Evolutionary conservation across 208 protist species (phyloP), one percentile per base, ranked within the genome.

Genomic region (Leptomonas seymouri): DNA sequence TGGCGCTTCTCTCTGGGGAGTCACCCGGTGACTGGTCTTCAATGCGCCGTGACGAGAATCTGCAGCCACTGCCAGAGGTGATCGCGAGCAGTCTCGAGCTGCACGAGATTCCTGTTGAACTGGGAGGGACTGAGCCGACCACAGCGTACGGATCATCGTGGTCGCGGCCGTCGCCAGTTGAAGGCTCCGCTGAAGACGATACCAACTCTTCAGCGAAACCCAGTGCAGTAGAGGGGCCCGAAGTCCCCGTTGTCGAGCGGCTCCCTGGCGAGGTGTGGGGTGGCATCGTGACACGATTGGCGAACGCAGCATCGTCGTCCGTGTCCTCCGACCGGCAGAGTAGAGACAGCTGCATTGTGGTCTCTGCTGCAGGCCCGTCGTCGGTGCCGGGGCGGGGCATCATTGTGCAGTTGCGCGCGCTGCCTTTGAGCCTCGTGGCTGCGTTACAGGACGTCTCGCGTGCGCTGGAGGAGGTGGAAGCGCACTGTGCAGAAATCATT

Each of bases 101-200:
- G 5, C 88, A 90, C 70, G 76, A 89, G 61, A 81, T 93, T 41
- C 85, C 87, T 11, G 53, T 63, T 3, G 57, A 79, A 1, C 59
- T 81, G 34, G 78, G 71, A 36, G 78, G 75, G 4, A 59, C 4
- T 41, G 57, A 51, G 20, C 27, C 50, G 20, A 39, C 36, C 3
- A 44, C 65, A 1, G 41, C 44, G 5, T 27, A n/a, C 18, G 48
- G 36, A 28, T 16, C 21, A 31, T 58, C 50, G n/a, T n/a, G n/a
- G n/a, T n/a, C n/a, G n/a, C n/a, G n/a, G n/a, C n/a, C n/a, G 53
- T 7, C 36, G 1, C 42, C 18, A 45, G 20, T 1, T 31, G 21
- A 21, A 18, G 31, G 41, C 18, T 25, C 45, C 5, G 23, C 14
- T 15, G 39, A 55, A 18, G 1, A 48, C 44, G 44, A n/a, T 48